Conservation (phyloP, 495 filamentous ascomycete genomes). For the Podospora pseudoanserina region DNA sequence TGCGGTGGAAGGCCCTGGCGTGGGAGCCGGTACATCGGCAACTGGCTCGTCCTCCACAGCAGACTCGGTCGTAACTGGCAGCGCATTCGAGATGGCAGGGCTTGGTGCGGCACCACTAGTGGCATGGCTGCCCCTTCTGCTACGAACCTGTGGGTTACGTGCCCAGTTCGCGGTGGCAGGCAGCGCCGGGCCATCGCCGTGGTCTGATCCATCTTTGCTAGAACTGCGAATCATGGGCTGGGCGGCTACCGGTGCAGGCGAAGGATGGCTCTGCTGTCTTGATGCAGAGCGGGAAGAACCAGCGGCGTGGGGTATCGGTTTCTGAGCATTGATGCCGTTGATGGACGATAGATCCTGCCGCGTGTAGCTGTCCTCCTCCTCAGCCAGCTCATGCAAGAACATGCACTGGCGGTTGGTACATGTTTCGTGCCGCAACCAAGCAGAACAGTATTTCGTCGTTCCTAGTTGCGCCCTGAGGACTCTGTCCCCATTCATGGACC, state of each 20-base stretch:
- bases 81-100: constrained; percentile 64
- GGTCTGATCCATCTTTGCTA: constrained; percentile 70
- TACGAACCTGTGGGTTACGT: constrained; percentile 66
- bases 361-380: constrained; percentile 95
- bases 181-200: constrained; percentile 76
- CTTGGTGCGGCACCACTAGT: constrained; percentile 78
- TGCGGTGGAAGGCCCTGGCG: not conserved
- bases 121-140: constrained; percentile 69
- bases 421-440: constrained; percentile 86
- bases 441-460: constrained; percentile 98
- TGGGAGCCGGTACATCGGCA: constrained; percentile 19
- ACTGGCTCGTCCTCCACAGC: constrained; percentile 29
- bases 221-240: constrained; percentile 70
- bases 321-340: constrained; percentile 80
- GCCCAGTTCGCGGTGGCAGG: constrained; percentile 95
- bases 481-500: constrained; percentile 84
- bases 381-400: constrained; percentile 94
- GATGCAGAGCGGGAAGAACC: constrained; percentile 49
- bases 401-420: constrained; percentile 95
- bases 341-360: constrained; percentile 94
- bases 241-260: constrained; percentile 53
- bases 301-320: constrained; percentile 45
- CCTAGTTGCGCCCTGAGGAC: constrained; percentile 88
- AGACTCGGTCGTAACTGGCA: constrained; percentile 50
- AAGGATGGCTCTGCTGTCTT: constrained; percentile 49